Conservation (phyloP, 495 filamentous ascomycete species). For the Cercophora scortea region DNA sequence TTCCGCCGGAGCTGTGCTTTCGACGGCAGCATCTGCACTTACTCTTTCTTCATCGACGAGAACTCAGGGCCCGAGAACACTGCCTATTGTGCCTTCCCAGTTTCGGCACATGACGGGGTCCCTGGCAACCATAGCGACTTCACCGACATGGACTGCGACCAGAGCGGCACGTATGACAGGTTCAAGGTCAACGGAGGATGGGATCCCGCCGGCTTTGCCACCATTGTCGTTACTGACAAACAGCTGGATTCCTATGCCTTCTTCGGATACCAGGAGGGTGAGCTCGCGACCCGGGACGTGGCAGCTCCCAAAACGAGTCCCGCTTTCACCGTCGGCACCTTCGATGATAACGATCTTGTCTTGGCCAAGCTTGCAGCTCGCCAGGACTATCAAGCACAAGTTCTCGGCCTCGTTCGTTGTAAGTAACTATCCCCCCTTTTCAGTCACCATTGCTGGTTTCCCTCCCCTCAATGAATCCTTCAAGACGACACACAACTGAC, state of each 20-base stretch:
- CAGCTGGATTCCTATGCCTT: slow-evolving; percentile 6
- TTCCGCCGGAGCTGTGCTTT: neutral
- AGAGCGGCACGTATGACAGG: neutral
- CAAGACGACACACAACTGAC: neutral
- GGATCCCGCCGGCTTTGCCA: slow-evolving; percentile 12
- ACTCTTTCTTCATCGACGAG: neutral
- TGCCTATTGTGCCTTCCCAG: neutral
- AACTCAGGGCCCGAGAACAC: neutral
- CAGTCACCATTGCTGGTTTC: too few relatives aligned
- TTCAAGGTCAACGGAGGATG: slow-evolving; percentile 19
- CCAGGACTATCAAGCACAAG: neutral
- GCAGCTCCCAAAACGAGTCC: neutral
- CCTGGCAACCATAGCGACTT: neutral
- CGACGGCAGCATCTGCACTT: neutral
- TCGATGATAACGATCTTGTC: neutral
- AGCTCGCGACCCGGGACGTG: slow-evolving; percentile 2
- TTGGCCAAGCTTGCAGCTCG: neutral
- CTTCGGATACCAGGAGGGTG: slow-evolving; percentile 17
- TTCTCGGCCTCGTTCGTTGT: neutral
- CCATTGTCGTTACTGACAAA: slow-evolving; percentile 15
- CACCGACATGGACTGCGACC: neutral
- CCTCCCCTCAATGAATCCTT: too few relatives aligned
- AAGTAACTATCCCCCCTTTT: neutral
- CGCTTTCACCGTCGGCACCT: slow-evolving; percentile 5
- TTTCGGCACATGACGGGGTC: neutral